Evolutionary conservation across 371 early-diverging fungal genomes (phyloP).

Genomic region (Rhizomucor pusillus): DNA sequence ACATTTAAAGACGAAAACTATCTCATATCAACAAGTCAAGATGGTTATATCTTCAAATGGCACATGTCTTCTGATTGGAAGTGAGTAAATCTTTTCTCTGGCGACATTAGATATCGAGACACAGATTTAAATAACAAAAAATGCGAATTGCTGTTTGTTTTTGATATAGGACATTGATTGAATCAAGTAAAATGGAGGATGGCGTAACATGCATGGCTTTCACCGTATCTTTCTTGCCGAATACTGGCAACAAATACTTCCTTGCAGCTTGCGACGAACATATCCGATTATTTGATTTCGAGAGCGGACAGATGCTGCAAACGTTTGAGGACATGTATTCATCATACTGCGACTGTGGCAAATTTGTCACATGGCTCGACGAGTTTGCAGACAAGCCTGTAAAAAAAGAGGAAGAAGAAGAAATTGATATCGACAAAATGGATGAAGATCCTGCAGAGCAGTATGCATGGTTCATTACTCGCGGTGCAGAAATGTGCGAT

Average conservation of each 20-base stretch:
- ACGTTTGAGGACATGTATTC: constrained; percentile 80
- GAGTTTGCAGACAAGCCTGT: constrained; percentile 21
- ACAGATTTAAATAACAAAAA: neutral
- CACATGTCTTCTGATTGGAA: constrained; percentile 75
- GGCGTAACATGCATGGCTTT: constrained; percentile 93
- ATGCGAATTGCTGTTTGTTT: too few relatives aligned
- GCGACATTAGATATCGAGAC: neutral
- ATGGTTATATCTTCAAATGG: constrained; percentile 90
- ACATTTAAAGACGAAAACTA: constrained; percentile 77
- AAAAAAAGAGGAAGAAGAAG: constrained; percentile 10
- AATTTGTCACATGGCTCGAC: constrained; percentile 73
- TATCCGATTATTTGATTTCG: constrained; percentile 86
- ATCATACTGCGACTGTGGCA: constrained; percentile 89
- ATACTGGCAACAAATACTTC: constrained; percentile 90
- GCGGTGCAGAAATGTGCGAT: constrained; percentile 89
- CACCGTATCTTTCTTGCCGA: constrained; percentile 88
- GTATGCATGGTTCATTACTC: constrained; percentile 76
- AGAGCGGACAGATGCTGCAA: constrained; percentile 72
- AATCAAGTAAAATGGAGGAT: constrained; percentile 67
- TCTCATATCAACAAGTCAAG: constrained; percentile 85
- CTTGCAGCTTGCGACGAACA: constrained; percentile 86
- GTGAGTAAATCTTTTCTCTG: constrained; percentile 24
- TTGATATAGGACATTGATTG: constrained; percentile 43
- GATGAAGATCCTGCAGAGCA: constrained; percentile 20
- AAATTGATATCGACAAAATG: constrained; percentile 6